Evolutionary conservation across 331 rosid genomes (phyloP).

Genomic region (Telfairia occidentalis): DNA sequence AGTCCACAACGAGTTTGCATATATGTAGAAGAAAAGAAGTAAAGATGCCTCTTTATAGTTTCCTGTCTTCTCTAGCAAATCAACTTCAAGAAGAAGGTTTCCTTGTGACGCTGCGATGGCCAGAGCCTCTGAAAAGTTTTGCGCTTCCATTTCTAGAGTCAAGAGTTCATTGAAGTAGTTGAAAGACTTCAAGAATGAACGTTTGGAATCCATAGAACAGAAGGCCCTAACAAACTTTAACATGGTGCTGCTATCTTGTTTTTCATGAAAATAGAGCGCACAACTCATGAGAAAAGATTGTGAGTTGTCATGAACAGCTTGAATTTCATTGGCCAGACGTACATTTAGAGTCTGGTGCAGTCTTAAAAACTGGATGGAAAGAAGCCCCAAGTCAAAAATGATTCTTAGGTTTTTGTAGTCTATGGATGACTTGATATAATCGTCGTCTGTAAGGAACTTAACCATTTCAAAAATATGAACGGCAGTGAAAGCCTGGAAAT

Average conservation of each 20-base stretch:
- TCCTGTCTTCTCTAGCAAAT: constrained; percentile 14
- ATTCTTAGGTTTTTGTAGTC: constrained; percentile 1
- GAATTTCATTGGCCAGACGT: background rate
- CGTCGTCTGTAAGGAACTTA: constrained; percentile 21
- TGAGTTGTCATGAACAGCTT: background rate
- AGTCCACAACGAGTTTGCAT: constrained; percentile 18
- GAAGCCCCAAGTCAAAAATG: constrained; percentile 18
- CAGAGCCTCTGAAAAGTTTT: constrained; percentile 1
- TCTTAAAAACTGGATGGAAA: constrained; percentile 15
- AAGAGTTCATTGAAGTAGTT: constrained; percentile 21
- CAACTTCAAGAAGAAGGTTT: constrained; percentile 12
- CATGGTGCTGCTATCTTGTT: constrained; percentile 15
- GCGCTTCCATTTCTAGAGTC: constrained; percentile 18
- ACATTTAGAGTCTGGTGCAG: background rate
- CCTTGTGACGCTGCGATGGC: constrained; percentile 14
- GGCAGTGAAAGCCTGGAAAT: constrained; percentile 27
- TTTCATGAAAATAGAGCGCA: constrained; percentile 13
- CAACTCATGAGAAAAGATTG: constrained; percentile 17
- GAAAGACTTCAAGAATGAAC: constrained; percentile 12
- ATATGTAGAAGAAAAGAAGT: constrained; percentile 6
- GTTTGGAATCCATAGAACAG: constrained; percentile 10
- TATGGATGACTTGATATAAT: background rate
- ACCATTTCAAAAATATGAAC: constrained; percentile 27
- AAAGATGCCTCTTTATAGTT: constrained; percentile 17
- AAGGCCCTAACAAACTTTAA: constrained; percentile 24